Base-by-base conservation (phyloP, 805 yeast species). In the Wickerhamomyces mucosus region DNA sequence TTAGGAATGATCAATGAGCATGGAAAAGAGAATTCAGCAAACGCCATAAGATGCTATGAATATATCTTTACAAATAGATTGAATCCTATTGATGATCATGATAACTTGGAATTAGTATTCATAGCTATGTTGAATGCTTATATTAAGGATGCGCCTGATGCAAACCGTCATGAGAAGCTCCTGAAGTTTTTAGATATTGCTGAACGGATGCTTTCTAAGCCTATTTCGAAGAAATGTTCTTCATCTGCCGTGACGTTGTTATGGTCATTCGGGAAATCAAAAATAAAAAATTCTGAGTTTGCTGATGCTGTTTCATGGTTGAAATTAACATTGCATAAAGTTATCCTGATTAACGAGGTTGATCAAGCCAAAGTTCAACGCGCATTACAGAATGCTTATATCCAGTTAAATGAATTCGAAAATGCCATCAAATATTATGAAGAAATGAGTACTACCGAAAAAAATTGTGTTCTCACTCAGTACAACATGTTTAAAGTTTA, bases 251-350 rank as follows among this genome's bases (percentile, higher is more conserved):
- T 58, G 1, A 53, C 66, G 1, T 34, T 64, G 18, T 35, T 65
- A 14, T 65, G 68, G 67, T 63, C 61, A 29, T 33, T 42, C 14
- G 67, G 62, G 0, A 60, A 60, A 24, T 38, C 42, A 13, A 38
- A 44, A 13, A 49, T 46, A 18, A 63, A 51, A 38, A 32, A 27
- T 8, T 42, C 39, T 7, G 34, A 46, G 3, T 40, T 26, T 24
- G 17, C 21, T 1, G 47, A 50, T 15, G 41, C 55, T 6, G 37
- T 49, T 10, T 41, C 37, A 3, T 56, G 54, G 49, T 51, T 50
- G 28, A 34, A 46, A 6, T 28, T 53, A 2, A 45, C 55, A 6
- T 37, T 56, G 9, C 47, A 39, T 14, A 35, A 47, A n/a, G 21
- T 53, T 5, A 28, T 55, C 5, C 40, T 44, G 14, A 39, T 49